phyloP scores from a whole-genome alignment of 2,329 filamentous ascomycete species.

The Aspergillus glaucus region DNA sequence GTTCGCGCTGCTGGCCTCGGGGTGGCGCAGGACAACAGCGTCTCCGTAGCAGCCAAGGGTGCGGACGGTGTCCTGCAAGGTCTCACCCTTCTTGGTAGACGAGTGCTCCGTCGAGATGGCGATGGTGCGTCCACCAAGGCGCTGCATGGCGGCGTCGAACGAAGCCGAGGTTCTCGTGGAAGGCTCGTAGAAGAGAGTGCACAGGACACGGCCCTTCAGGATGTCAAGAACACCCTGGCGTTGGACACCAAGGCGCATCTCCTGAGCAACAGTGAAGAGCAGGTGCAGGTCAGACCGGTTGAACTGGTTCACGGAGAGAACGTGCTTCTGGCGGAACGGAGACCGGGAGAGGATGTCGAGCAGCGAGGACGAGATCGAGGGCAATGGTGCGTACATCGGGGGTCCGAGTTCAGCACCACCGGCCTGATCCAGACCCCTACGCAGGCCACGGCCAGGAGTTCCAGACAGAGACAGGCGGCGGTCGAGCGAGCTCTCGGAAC shows the following conservation, averaged over 20 bases:
- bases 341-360: constrained; percentile 70
- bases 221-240: constrained; percentile 83
- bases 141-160: constrained; percentile 98
- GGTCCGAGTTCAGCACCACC: constrained; percentile 32
- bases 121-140: constrained; percentile 82
- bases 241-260: constrained; percentile 94
- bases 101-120: constrained; percentile 76
- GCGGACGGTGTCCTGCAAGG: constrained; percentile 84
- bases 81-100: constrained; percentile 90
- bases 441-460: constrained; percentile 31
- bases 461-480: constrained; percentile 32
- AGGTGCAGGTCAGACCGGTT: constrained; percentile 79
- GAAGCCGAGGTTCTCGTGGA: constrained; percentile 92
- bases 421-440: constrained; percentile 20
- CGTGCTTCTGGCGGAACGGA: constrained; percentile 81
- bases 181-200: constrained; percentile 95
- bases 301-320: constrained; percentile 89
- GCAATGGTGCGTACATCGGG: constrained; percentile 39
- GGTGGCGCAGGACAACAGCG: constrained; percentile 92
- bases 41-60: constrained; percentile 93
- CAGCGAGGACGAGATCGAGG: constrained; percentile 54
- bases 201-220: constrained; percentile 77
- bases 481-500: constrained; percentile 32
- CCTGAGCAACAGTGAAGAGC: constrained; percentile 92
- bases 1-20: constrained; percentile 71